A percentile compares a stretch with the other conserved stretches of the same genome.
These are phyloP conservation scores for Zelopaecilomyces penicillatus DNA, from an alignment of 2,329 filamentous ascomycete genomes.

Conservation along the genomic window DNA sequence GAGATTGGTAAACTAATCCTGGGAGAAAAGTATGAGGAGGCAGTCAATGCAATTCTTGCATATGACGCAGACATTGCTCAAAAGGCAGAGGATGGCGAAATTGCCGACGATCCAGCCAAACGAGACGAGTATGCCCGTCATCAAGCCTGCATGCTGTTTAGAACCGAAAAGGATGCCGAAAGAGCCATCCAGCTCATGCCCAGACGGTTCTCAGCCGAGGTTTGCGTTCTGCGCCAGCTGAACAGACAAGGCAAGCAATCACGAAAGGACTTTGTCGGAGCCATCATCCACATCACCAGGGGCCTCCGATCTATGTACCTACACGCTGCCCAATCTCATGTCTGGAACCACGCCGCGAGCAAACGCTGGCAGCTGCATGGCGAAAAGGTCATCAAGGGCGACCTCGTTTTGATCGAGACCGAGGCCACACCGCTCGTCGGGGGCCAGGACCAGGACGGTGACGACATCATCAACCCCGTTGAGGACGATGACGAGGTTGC, in stretches of 20 bases:
- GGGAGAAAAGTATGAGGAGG: slow-evolving; percentile 69
- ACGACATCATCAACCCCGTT: slow-evolving; percentile 34
- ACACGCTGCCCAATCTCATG: slow-evolving; percentile 88
- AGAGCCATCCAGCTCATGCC: slow-evolving; percentile 64
- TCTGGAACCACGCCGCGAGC: slow-evolving; percentile 85
- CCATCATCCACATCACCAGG: slow-evolving; percentile 69
- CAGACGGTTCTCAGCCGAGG: slow-evolving; percentile 73
- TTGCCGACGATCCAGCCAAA: slow-evolving; percentile 43
- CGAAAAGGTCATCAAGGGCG: slow-evolving; percentile 67
- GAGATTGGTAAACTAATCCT: slow-evolving; percentile 77
- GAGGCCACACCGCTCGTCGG: slow-evolving; percentile 28
- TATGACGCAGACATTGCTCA: slow-evolving; percentile 57
- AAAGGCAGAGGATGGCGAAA: slow-evolving; percentile 28
- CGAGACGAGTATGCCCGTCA: slow-evolving; percentile 74
- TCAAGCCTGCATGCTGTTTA: slow-evolving; percentile 68
- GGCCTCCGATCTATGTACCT: slow-evolving; percentile 89
- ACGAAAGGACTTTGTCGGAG: slow-evolving; percentile 67
- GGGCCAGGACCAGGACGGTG: slow-evolving; percentile 54
- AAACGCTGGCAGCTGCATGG: slow-evolving; percentile 74
- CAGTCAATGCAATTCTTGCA: slow-evolving; percentile 66
- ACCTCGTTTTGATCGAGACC: slow-evolving; percentile 59
- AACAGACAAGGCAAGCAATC: slow-evolving; percentile 37
- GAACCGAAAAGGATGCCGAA: slow-evolving; percentile 47
- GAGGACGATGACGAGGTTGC: slow-evolving; percentile 36
- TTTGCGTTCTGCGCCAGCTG: slow-evolving; percentile 70